These are phyloP conservation scores for Pestalotiopsis sp. DNA, from an alignment of 2,329 filamentous ascomycete genomes.

Conservation along the genomic window DNA sequence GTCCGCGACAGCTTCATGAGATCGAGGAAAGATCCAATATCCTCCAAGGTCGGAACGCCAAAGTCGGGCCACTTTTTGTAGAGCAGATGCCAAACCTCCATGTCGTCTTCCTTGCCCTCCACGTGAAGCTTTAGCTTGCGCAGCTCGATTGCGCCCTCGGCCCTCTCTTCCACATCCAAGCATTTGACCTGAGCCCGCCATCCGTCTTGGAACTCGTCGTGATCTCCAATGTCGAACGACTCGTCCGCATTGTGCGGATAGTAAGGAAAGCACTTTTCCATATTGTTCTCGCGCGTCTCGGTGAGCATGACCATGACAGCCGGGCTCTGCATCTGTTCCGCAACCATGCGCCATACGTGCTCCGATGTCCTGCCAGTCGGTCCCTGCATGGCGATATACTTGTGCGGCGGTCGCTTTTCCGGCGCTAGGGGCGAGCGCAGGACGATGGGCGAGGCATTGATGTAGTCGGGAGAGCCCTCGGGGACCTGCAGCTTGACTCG, in stretches of 20 bases:
- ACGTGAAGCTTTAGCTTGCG: conserved; percentile 70
- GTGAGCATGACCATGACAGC: conserved; percentile 95
- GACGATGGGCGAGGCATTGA: conserved; percentile 77
- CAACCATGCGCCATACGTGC: conserved; percentile 96
- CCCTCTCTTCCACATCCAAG: conserved; percentile 60
- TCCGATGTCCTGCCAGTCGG: conserved; percentile 76
- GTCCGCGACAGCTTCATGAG: conserved; percentile 70
- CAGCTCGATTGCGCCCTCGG: conserved; percentile 67
- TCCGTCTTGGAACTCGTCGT: conserved; percentile 66
- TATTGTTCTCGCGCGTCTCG: conserved; percentile 76
- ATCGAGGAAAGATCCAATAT: conserved; percentile 69
- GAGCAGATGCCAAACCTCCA: conserved; percentile 75
- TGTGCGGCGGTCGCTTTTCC: conserved; percentile 41
- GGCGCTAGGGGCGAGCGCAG: conserved; percentile 49
- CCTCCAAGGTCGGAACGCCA: conserved; percentile 72
- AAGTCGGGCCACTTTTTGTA: conserved; percentile 93
- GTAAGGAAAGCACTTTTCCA: conserved; percentile 88
- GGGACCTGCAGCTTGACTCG: conserved; percentile 81
- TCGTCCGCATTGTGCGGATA: conserved; percentile 67
- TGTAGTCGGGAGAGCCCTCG: conserved; percentile 73
- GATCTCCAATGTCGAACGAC: conserved; percentile 62
- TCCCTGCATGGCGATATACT: conserved; percentile 93
- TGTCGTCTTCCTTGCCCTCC: conserved; percentile 42
- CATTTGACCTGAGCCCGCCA: conserved; percentile 73
- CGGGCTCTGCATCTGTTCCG: conserved; percentile 71